A percentile compares a stretch with the other conserved stretches of the same genome.
These are phyloP conservation scores for Hippophae gyantsensis DNA, from an alignment of 306 rosid genomes.

Conservation along the genomic window DNA sequence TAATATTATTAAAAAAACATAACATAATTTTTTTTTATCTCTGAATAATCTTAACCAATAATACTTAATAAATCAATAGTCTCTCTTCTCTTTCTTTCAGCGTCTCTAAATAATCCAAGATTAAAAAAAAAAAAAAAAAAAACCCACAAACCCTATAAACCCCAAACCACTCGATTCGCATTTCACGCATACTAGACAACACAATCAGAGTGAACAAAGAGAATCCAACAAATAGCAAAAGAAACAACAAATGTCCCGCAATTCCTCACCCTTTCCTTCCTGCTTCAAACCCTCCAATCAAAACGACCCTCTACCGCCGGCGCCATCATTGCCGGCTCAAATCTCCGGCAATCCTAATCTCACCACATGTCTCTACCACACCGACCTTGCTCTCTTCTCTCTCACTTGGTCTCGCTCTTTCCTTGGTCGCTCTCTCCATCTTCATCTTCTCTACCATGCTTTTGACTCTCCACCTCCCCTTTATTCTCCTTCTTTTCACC, in stretches of 20 bases:
- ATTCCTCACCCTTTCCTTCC: conserved; percentile 40
- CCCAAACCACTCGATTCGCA: neutral
- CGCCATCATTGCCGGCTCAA: conserved; percentile 27
- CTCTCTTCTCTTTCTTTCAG: neutral
- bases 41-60: too few relatives aligned
- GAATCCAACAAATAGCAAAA: neutral
- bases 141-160: neutral
- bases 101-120: neutral
- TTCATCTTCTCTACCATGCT: conserved; percentile 39
- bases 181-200: neutral
- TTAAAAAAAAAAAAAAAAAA: neutral
- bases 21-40: too few relatives aligned
- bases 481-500: conserved; percentile 34
- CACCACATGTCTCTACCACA: conserved; percentile 67
- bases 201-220: too few relatives aligned
- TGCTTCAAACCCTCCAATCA: conserved; percentile 49
- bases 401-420: conserved; percentile 87
- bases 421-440: conserved; percentile 71
- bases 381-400: conserved; percentile 55
- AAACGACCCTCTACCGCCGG: conserved; percentile 11
- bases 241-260: conserved; percentile 31
- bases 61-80: neutral
- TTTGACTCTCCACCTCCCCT: conserved; percentile 49
- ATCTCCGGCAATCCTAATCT: conserved; percentile 56
- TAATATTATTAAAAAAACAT: too few relatives aligned